Evolutionary conservation across 2,329 filamentous ascomycete species (phyloP), one percentile per base, ranked within the genome.

Genomic region (Ascocoryne sarcoides): DNA sequence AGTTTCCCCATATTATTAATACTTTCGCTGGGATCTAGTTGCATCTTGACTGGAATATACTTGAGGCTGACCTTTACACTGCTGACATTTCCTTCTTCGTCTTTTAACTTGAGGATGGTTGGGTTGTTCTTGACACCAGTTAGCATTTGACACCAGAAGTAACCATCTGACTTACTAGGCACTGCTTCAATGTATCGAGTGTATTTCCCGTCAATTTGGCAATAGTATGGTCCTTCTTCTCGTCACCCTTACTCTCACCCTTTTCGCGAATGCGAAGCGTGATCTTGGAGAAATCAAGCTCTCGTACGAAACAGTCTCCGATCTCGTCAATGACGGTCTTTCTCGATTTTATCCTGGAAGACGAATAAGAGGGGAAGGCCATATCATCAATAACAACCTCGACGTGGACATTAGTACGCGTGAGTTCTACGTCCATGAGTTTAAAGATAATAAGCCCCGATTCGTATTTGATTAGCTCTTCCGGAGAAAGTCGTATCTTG

Each of bases 1-100:
- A 98, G 79, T 43, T 80, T 89, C 44, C 92, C 92, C 78, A 95
- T 94, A 65, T 98, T 98, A 75, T 95, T 96, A 71, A 98, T 95
- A 57, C 88, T 95, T 65, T 98, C 92, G 55, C 81, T 87, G 0
- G 92, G 84, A 56, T 98, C 88, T 36, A 98, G 82, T 42, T 79
- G 70, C 92, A 98, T 98, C 66, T 85, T 79, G 45, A 96, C 80
- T 0, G 92, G 92, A 17, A 98, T 79, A 60, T 95, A 98, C 63
- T 94, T 94, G 57, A 95, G 74, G 66, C 84, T 93, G 58, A 98
- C 84, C 52, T 82, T 93, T 59, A 98, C 73, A 57, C 79, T 89
- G 66, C 78, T 88, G 18, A 80, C 64, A 43, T 75, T 73, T 37
- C 88, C 89, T 31, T 90, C 75, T 14, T 84, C 79, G 45, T 85